Base-by-base conservation (phyloP, 2,329 filamentous ascomycete genomes). In the Parafenestella ontariensis region DNA sequence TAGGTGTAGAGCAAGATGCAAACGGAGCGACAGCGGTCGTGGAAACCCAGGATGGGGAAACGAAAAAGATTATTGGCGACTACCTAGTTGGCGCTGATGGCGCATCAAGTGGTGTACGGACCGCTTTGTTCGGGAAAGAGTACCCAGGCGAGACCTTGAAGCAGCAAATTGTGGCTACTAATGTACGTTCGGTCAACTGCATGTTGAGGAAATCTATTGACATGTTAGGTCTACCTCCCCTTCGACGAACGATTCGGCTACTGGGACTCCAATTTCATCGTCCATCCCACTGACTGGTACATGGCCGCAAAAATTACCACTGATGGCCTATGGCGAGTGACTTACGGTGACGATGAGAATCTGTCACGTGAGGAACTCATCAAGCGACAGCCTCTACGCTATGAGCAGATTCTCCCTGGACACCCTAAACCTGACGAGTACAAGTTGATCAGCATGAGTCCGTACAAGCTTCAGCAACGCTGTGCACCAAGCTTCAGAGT, bases 141-240 rank as follows among this genome's bases (percentile, higher is more conserved):
- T 88, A 83, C 56, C 85, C 84, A 0, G 85, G 85, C 0, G 83
- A 83, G 60, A 88, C 85, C 0, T 83, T 85, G 78, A 80, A 86
- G 48, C 78, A 79, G 53, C 84, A 86, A 65, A 85, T 88, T 52
- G 79, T 88, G 15, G 85, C 85, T 40, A 87, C 85, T 5, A 87
- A 88, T 74, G 84, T 84, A 62, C 68, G 79, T 65, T 6, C 11
- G 17, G 3, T n/a, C 10, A 17, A n/a, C 5, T 17, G 6, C 15
- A 34, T 5, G 15, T 34, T 15, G 8, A 17, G 29, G 15, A 17
- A n/a, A 5, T 4, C 4, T 13, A 34, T 34, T 17, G 31, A 65
- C 36, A 7, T 3, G 34, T 56, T 26, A 87, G 84, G 83, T 85
- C 10, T 87, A 87, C 66, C 86, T 88, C 55, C 70, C 71, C 11